phyloP scores from a whole-genome alignment of 1,139 yeast species.

The Entelexis sorbosivorans region DNA sequence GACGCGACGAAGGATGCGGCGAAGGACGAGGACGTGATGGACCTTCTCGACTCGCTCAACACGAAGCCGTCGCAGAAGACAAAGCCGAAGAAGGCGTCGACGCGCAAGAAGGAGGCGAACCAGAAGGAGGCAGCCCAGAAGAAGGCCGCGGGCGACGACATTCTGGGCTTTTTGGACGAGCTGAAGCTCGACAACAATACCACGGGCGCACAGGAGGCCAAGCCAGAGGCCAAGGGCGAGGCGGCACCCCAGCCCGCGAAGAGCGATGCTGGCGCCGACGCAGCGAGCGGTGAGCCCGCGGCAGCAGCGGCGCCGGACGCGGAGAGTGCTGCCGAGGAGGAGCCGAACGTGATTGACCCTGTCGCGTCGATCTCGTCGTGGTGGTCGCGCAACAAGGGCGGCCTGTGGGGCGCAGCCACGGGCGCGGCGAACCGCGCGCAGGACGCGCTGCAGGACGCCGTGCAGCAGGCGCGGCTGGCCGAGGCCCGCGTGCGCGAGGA shows the following conservation, averaged over 20 bases:
- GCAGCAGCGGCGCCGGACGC: too few relatives aligned
- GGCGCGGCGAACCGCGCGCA: slow-evolving; percentile 38
- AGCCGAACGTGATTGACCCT: slow-evolving; percentile 39
- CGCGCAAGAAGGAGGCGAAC: slow-evolving; percentile 22
- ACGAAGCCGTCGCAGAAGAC: slow-evolving; percentile 31
- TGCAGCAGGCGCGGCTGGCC: slow-evolving; percentile 33
- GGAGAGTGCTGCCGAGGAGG: background rate
- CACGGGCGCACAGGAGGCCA: background rate
- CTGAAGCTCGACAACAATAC: slow-evolving; percentile 34
- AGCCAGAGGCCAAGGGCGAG: background rate
- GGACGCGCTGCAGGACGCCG: slow-evolving; percentile 19
- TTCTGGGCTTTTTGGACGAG: slow-evolving; percentile 79
- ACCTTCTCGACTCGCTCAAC: slow-evolving; percentile 80
- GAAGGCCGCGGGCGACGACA: slow-evolving; percentile 29
- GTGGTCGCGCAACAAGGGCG: slow-evolving; percentile 40
- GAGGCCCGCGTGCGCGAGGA: slow-evolving; percentile 34
- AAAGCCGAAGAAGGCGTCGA: slow-evolving; percentile 23
- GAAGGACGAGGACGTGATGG: slow-evolving; percentile 61
- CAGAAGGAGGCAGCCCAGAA: slow-evolving; percentile 12
- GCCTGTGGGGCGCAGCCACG: slow-evolving; percentile 44
- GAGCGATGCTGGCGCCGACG: slow-evolving; percentile 7
- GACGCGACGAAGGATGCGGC: slow-evolving; percentile 1
- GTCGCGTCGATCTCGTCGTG: slow-evolving; percentile 61
- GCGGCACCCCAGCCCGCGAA: background rate
- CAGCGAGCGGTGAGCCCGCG: background rate